These are phyloP conservation scores for Quercus bicolor DNA, from an alignment of 306 rosid species.

Conservation along the genomic window DNA sequence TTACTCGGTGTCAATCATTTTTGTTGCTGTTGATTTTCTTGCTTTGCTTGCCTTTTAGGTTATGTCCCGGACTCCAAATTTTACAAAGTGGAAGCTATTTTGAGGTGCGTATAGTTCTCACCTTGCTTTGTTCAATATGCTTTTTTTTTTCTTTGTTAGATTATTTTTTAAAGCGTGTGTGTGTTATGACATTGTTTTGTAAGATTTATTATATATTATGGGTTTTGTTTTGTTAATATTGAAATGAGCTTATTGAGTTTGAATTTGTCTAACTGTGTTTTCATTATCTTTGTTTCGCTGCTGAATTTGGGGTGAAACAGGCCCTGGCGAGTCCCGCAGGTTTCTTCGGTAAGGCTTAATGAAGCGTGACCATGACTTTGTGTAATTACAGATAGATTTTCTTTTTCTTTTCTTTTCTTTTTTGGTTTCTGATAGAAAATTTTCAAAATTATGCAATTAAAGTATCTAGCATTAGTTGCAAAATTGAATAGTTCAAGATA, in stretches of 20 bases:
- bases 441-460: neutral
- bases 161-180: neutral
- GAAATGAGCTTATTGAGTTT: slow-evolving; percentile 14
- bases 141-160: neutral
- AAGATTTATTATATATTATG: neutral
- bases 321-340: slow-evolving; percentile 74
- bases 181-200: neutral
- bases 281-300: slow-evolving; percentile 28
- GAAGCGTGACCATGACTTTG: neutral
- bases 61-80: slow-evolving; percentile 67
- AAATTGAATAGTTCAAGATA: neutral
- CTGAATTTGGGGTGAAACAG: slow-evolving; percentile 50
- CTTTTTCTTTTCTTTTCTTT: too few species aligned
- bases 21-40: neutral
- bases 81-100: slow-evolving; percentile 91
- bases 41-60: slow-evolving; percentile 27
- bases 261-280: neutral
- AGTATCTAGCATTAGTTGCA: neutral
- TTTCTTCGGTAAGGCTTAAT: slow-evolving; percentile 68
- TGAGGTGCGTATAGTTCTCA: slow-evolving; percentile 42
- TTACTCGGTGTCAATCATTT: neutral
- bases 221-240: neutral
- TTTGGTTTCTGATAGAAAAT: neutral
- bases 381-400: neutral
- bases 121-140: neutral